A percentile compares a stretch with the other conserved stretches of the same genome.
These are phyloP conservation scores for Schrenkiella parvula DNA, from an alignment of 345 rosid species.

Conservation along the genomic window DNA sequence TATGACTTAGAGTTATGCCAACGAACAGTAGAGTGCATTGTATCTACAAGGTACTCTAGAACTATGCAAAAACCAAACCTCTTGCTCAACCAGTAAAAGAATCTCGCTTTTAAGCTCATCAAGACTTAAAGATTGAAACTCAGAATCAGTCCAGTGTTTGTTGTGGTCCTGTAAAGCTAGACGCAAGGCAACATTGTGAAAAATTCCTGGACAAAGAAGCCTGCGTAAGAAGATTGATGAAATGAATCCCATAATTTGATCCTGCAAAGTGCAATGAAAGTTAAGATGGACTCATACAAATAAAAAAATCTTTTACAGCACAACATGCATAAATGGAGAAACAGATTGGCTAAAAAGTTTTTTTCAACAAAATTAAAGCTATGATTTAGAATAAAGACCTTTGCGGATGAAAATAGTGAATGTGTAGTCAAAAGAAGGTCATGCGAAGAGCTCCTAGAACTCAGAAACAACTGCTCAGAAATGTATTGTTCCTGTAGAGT, in stretches of 20 bases:
- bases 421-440: conserved; percentile 64
- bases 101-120: conserved; percentile 84
- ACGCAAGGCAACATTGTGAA: conserved; percentile 52
- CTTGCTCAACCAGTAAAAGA: conserved; percentile 64
- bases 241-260: conserved; percentile 62
- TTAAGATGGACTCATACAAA: not conserved
- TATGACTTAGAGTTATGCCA: conserved; percentile 9
- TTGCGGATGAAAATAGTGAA: conserved; percentile 58
- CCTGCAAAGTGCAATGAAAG: conserved; percentile 51
- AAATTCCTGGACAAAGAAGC: conserved; percentile 82
- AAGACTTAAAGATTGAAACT: conserved; percentile 70
- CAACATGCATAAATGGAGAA: conserved; percentile 8
- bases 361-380: conserved; percentile 1
- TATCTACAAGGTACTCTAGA: conserved; percentile 7
- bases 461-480: conserved; percentile 82
- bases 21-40: not conserved
- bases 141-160: conserved; percentile 73
- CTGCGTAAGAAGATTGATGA: conserved; percentile 76
- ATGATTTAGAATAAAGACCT: conserved; percentile 44
- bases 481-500: conserved; percentile 78
- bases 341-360: not conserved
- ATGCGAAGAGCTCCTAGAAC: conserved; percentile 59
- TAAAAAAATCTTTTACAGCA: not conserved
- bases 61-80: conserved; percentile 43
- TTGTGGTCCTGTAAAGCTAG: conserved; percentile 70